phyloP scores from a whole-genome alignment of 257 asterid species.

The Penstemon barbatus region DNA sequence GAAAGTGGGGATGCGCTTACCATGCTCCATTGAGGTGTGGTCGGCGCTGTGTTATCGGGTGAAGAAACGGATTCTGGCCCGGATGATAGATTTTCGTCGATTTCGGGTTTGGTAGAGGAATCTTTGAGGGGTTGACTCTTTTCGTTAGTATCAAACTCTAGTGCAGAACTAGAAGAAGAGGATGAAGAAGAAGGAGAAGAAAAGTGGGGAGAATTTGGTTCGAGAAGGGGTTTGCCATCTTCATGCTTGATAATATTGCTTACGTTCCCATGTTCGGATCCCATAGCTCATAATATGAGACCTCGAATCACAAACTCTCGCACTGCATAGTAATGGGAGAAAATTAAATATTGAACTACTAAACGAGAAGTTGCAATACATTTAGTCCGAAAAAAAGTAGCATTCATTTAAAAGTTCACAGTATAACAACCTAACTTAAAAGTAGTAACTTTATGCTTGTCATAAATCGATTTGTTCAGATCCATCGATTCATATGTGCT shows the following conservation, averaged over 20 bases:
- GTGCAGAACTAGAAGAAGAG: slow-evolving; percentile 28
- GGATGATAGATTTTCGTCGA: slow-evolving; percentile 26
- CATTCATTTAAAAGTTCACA: neutral
- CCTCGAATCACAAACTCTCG: no score
- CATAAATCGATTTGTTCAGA: neutral
- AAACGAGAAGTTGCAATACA: neutral
- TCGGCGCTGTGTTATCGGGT: slow-evolving; percentile 19
- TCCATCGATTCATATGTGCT: neutral
- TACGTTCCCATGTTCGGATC: slow-evolving; percentile 30
- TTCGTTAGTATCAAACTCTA: slow-evolving; percentile 21
- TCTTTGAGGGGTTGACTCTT: slow-evolving; percentile 13
- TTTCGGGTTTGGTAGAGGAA: slow-evolving; percentile 22
- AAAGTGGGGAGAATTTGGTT: slow-evolving; percentile 20
- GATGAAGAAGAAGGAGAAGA: slow-evolving; percentile 31
- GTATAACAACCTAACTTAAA: neutral
- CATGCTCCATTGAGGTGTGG: slow-evolving; percentile 35
- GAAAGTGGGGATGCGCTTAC: slow-evolving; percentile 31
- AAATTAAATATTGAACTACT: neutral
- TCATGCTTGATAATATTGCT: slow-evolving; percentile 20
- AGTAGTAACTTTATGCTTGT: neutral
- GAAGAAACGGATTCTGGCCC: slow-evolving; percentile 24
- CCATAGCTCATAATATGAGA: slow-evolving; percentile 38
- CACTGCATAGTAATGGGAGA: neutral
- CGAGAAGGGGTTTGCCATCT: slow-evolving; percentile 15
- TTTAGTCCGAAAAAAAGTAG: neutral